These are phyloP conservation scores for Endothia cerciana DNA, from an alignment of 2,329 filamentous ascomycete species.

Conservation along the genomic window DNA sequence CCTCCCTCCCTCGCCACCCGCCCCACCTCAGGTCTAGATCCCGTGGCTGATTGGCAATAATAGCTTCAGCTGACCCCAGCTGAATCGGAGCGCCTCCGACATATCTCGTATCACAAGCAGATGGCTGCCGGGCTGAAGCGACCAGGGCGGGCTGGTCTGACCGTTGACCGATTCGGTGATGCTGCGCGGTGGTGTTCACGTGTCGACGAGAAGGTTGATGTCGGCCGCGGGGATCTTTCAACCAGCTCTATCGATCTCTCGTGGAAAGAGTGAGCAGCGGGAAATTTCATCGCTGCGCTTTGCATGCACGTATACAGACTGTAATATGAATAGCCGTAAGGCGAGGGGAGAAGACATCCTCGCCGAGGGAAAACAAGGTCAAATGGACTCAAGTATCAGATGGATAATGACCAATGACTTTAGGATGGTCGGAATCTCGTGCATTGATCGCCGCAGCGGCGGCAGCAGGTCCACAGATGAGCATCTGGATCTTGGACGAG, in stretches of 20 bases:
- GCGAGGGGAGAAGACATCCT: not conserved
- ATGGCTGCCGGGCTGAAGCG: constrained; percentile 55
- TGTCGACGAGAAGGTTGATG: not conserved
- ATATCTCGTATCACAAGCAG: constrained; percentile 60
- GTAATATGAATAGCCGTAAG: not conserved
- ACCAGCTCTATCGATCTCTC: not conserved
- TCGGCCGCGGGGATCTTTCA: not conserved
- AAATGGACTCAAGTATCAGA: not conserved
- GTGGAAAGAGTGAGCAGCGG: not conserved
- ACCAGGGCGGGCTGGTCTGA: constrained; percentile 53
- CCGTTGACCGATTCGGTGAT: constrained; percentile 46
- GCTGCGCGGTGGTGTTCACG: constrained; percentile 32
- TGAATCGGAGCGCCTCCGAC: constrained; percentile 56
- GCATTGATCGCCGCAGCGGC: no score
- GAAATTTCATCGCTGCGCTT: not conserved
- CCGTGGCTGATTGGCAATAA: constrained; percentile 3
- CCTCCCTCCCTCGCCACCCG: no score
- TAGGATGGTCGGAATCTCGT: no score
- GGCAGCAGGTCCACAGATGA: no score
- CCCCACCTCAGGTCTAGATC: no score
- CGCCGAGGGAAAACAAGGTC: no score
- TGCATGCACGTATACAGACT: not conserved
- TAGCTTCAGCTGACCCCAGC: constrained; percentile 57
- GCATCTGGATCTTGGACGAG: not conserved
- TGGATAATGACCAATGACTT: not conserved